phyloP scores from a whole-genome alignment of 2,329 filamentous ascomycete genomes.

The Aureobasidium musti region DNA sequence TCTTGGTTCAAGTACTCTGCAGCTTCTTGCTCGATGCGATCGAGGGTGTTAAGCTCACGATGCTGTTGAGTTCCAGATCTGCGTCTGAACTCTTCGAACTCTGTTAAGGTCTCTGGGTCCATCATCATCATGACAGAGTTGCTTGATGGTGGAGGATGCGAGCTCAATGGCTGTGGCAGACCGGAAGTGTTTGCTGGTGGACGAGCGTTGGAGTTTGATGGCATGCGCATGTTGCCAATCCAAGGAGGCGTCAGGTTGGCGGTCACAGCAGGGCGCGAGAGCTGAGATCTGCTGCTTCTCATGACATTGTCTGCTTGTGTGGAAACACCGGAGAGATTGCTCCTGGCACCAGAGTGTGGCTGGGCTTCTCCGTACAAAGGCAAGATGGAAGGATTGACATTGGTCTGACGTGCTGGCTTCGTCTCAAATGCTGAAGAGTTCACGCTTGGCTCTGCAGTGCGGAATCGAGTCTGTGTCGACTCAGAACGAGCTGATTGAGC shows the following conservation, averaged over 20 bases:
- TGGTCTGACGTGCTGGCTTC: background rate
- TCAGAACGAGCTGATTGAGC: background rate
- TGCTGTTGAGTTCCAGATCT: background rate
- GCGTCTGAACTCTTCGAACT: background rate
- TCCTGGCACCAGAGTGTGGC: background rate
- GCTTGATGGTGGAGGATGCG: background rate
- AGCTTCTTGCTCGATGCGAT: background rate
- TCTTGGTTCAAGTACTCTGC: background rate
- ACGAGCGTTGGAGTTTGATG: background rate
- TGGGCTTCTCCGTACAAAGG: background rate
- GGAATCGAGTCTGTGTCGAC: background rate
- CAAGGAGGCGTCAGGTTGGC: background rate
- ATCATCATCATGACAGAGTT: background rate
- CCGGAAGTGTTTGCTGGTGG: background rate
- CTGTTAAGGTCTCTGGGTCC: background rate
- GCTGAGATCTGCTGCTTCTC: background rate
- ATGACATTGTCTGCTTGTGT: background rate
- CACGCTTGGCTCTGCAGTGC: background rate
- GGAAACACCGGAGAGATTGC: too few species aligned
- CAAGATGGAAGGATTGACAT: background rate
- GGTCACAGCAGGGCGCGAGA: background rate
- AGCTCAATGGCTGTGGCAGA: background rate
- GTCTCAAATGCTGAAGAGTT: background rate
- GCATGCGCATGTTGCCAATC: background rate
- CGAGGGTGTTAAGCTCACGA: background rate